Base-by-base conservation (phyloP, 2,329 filamentous ascomycete genomes). In the Ramularia endophylla region DNA sequence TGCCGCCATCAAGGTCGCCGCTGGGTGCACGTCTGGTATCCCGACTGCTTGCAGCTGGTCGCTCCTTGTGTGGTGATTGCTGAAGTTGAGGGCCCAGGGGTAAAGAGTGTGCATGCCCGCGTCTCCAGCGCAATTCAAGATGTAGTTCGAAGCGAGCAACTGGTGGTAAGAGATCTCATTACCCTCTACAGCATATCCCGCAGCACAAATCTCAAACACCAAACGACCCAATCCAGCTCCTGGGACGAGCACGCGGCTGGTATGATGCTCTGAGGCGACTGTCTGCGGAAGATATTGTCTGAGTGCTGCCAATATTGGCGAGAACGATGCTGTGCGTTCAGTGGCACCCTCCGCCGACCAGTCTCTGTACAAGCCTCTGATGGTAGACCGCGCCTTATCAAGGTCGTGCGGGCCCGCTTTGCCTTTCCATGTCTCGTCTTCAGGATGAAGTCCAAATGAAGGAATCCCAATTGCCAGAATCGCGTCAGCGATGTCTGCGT, bases 81-180 rank as follows among this genome's bases (percentile, higher is more conserved):
- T 94, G 62, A 95, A 95, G 33, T 79, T 81, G 49, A 92, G 77
- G 3, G 87, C 78, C 77, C 90, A 98, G 0, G 92, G 92, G 57
- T 84, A 86, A 38, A 98, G 73, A 7, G 72, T 78, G 64, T 88
- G 87, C 47, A 84, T 73, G 12, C 73, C 73, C 0, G 75, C 75
- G 2, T 63, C 59, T 0, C 69, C 55, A 4, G 81, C 85, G 54
- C 72, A 74, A 62, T 90, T 89, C 35, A 89, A 75, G 12, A 89
- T 76, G 59, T 85, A 78, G 48, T 76, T 77, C 43, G 86, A 94
- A 1, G 87, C 87, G 43, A 97, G 73, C n/a, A 98, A 77, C 62
- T 95, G 87, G 63, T 98, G 92, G 59, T 94, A 97, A 2, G 89
- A 95, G 47, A 97, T 94, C 65, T 98, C 70, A 59, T 95, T 97